Evolutionary conservation across 2,329 filamentous ascomycete genomes (phyloP).

Genomic region (Beauveria varroae): DNA sequence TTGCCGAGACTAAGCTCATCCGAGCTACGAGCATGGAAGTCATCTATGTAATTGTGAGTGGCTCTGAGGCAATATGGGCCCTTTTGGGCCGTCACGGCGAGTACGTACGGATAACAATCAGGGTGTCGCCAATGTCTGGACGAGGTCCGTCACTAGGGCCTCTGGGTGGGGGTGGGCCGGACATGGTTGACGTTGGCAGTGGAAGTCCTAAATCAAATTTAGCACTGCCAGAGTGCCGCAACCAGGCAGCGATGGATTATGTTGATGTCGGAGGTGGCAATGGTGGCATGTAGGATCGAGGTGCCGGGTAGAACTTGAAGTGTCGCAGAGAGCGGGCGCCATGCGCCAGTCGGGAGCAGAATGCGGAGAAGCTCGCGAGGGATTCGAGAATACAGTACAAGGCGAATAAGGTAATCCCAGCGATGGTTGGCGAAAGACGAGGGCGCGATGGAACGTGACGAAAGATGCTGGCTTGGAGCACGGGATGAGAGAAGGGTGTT

Average conservation of each 20-base stretch:
- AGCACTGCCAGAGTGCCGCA: slow-evolving; percentile 2
- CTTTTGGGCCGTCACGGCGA: neutral
- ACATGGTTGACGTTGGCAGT: neutral
- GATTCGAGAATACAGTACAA: neutral
- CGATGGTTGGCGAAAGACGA: neutral
- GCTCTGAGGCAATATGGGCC: neutral
- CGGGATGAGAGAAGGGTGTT: slow-evolving; percentile 2
- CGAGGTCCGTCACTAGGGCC: slow-evolving; percentile 30
- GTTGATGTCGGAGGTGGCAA: slow-evolving; percentile 2
- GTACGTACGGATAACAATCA: slow-evolving; percentile 64
- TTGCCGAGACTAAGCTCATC: slow-evolving; percentile 88
- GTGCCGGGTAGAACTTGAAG: neutral
- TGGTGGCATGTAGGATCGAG: slow-evolving; percentile 3
- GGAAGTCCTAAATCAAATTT: neutral
- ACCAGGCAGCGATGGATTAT: slow-evolving; percentile 5
- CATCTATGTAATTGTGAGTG: slow-evolving; percentile 49
- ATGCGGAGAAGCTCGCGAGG: neutral
- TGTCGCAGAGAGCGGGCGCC: neutral
- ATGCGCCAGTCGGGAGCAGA: slow-evolving; percentile 2
- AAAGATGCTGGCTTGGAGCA: neutral
- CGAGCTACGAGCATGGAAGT: slow-evolving; percentile 83
- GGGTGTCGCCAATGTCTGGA: slow-evolving; percentile 58
- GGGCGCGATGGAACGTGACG: slow-evolving; percentile 2
- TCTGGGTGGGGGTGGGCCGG: slow-evolving; percentile 35
- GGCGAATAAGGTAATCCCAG: neutral